phyloP scores from a whole-genome alignment of 441 rosid species.

The Dalechampia spathulata region DNA sequence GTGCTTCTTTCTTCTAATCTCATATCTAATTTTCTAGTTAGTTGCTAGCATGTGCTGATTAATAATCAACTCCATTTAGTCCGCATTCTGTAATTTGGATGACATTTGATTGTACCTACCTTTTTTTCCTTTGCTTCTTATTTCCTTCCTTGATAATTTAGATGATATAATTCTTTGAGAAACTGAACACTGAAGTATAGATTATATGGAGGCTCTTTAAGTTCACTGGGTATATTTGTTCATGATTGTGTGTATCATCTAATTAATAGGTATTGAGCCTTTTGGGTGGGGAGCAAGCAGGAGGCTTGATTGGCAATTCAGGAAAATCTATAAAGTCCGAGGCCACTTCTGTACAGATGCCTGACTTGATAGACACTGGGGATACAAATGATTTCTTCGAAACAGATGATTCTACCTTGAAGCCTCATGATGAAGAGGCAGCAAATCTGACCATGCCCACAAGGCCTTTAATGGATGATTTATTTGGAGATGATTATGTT shows the following conservation, averaged over 20 bases:
- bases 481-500: constrained; percentile 58
- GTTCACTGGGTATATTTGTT: constrained; percentile 7
- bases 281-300: constrained; percentile 47
- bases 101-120: not conserved
- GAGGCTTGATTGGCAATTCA: constrained; percentile 34
- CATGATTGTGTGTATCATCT: constrained; percentile 12
- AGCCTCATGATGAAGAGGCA: constrained; percentile 31
- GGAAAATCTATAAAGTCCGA: constrained; percentile 42
- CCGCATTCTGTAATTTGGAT: not conserved
- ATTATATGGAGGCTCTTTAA: not conserved
- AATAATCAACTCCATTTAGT: not conserved
- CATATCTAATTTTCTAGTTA: not conserved
- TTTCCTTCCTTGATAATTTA: not conserved
- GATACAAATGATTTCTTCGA: constrained; percentile 42
- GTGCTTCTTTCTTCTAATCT: constrained; percentile 1
- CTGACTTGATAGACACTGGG: constrained; percentile 82
- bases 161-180: not conserved
- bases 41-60: not conserved
- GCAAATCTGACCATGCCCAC: constrained; percentile 28
- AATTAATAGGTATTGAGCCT: constrained; percentile 66
- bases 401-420: constrained; percentile 35
- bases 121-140: not conserved
- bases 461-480: constrained; percentile 59
- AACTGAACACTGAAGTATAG: not conserved
- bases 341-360: constrained; percentile 45